Evolutionary conservation across 345 rosid genomes (phyloP), one percentile per base, ranked within the genome.

Genomic region (Bretschneidera sinensis): DNA sequence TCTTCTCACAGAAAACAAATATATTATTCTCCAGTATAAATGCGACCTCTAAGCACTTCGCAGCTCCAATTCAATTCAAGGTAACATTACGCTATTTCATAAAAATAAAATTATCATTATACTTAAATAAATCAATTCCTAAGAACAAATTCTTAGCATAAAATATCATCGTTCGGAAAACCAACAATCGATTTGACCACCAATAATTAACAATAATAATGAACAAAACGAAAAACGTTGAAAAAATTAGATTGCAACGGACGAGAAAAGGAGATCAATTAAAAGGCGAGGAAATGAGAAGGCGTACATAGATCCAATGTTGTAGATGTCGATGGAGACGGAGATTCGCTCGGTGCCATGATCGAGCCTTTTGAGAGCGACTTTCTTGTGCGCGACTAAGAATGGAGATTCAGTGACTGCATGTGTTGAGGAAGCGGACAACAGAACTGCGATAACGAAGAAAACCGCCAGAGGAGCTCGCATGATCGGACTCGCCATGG

Each of bases 291-390:
- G 54, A 50, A 6, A 11, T 0, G 54, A 21, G 11, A 52, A 52
- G 0, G 17, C 55, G 33, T 24, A 52, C 55, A 16, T 5, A 17
- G 55, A 52, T 52, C 55, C 55, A 6, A 16, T 31, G 55, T 52
- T 52, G 55, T 52, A 52, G 28, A 52, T 52, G 33, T 52, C 55
- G 55, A 52, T 23, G 55, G 55, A 52, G 55, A 52, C 17, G 55
- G 55, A 52, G 55, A 52, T 31, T 10, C 28, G 55, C 55, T 52
- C 55, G 28, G 55, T 16, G 25, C 33, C 55, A 24, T 15, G 24
- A 21, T 24, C 24, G 14, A 9, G 55, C 24, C 55, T 10, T 8
- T 52, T 9, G 55, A 52, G 55, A 14, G 55, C 8, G 28, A n/a
- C 55, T 17, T 52, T 52, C 55, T 52, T 52, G 33, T 52, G 55